Evolutionary conservation across 192 early-diverging fungal genomes (phyloP).

Genomic region (Geranomyces variabilis): DNA sequence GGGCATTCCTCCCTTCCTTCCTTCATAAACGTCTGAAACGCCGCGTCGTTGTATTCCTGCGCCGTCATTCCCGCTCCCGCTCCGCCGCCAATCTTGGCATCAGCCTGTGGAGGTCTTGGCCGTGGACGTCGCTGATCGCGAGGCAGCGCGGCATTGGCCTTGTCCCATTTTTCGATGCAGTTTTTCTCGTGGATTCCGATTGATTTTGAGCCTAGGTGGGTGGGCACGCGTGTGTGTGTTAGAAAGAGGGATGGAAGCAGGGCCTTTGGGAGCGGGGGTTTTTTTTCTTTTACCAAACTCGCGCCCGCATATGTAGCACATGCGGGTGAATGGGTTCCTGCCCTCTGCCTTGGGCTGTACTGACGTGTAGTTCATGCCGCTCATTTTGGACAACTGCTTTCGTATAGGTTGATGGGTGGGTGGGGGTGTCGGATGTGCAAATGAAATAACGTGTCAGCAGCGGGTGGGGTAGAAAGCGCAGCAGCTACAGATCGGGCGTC

Average conservation of each 20-base stretch:
- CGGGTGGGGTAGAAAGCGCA: too few relatives aligned
- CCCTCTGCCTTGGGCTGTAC: slow-evolving; percentile 27
- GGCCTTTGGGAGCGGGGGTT: background rate
- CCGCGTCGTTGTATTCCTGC: slow-evolving; percentile 32
- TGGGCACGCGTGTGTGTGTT: background rate
- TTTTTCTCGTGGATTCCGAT: slow-evolving; percentile 33
- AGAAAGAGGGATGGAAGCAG: background rate
- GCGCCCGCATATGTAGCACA: slow-evolving; percentile 30
- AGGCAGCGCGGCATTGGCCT: slow-evolving; percentile 18
- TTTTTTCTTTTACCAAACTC: slow-evolving; percentile 9
- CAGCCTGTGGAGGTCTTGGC: slow-evolving; percentile 17
- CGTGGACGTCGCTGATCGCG: slow-evolving; percentile 30
- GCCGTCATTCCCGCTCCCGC: slow-evolving; percentile 3
- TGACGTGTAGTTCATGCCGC: slow-evolving; percentile 4
- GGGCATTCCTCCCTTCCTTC: slow-evolving; percentile 34
- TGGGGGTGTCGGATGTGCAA: too few relatives aligned
- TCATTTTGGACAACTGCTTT: too few relatives aligned
- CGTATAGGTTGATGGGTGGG: too few relatives aligned
- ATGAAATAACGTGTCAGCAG: too few relatives aligned
- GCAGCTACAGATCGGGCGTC: too few relatives aligned
- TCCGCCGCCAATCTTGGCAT: slow-evolving; percentile 25
- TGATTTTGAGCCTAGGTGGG: slow-evolving; percentile 18
- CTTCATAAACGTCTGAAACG: slow-evolving; percentile 32
- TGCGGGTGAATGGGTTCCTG: slow-evolving; percentile 26
- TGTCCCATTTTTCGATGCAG: slow-evolving; percentile 35